Conservation (phyloP, 192 early-diverging fungal species). For the Backusella luteola region DNA sequence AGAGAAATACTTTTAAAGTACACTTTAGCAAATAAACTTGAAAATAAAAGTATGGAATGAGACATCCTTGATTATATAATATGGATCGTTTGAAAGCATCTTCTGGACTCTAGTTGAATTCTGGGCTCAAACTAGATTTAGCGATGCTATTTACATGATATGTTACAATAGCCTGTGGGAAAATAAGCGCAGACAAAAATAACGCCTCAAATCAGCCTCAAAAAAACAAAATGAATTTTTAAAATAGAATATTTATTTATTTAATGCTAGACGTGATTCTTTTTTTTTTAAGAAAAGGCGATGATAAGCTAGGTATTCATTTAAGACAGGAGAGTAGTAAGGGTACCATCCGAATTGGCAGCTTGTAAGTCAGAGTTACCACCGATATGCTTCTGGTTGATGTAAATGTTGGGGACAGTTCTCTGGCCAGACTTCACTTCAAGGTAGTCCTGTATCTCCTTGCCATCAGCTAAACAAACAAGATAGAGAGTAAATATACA, state of each 20-base stretch:
- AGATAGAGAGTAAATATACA: background rate
- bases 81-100: no score
- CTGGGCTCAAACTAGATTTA: no score
- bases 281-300: background rate
- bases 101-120: no score
- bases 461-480: conserved; percentile 33
- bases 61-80: no score
- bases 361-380: conserved; percentile 56
- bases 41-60: no score
- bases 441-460: conserved; percentile 62
- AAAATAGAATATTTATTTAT: background rate
- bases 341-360: conserved; percentile 39
- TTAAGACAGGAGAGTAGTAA: conserved; percentile 42
- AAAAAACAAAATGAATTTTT: background rate
- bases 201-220: background rate
- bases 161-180: background rate
- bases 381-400: conserved; percentile 63
- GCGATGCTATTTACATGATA: background rate
- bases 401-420: conserved; percentile 77
- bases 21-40: no score
- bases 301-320: background rate
- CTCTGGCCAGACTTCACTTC: conserved; percentile 54
- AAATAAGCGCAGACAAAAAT: background rate
- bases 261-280: background rate
- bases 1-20: no score